Percentiles rank a stretch among this genome's conserved stretches.
These are phyloP conservation scores for Coemansia sp. DNA, from an alignment of 371 early-diverging fungal genomes.

Conservation along the genomic window DNA sequence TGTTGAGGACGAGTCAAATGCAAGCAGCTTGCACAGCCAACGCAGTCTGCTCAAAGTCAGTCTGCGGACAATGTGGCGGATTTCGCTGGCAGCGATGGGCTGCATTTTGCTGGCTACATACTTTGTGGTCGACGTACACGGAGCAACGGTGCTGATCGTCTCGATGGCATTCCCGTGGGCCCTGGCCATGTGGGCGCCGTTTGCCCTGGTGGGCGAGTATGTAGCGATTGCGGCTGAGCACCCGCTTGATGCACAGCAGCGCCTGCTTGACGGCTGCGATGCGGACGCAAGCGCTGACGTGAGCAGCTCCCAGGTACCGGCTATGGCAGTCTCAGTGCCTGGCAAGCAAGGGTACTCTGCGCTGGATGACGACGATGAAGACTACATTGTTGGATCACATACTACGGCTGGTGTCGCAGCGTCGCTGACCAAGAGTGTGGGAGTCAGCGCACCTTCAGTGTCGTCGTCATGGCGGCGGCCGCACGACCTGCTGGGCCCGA, in stretches of 20 bases:
- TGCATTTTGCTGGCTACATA: conserved; percentile 53
- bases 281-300: neutral
- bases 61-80: conserved; percentile 38
- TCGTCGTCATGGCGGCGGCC: conserved; percentile 14
- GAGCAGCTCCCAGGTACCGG: neutral
- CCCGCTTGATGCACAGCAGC: neutral
- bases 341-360: neutral
- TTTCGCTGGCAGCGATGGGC: conserved; percentile 38
- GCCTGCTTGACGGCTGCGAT: neutral
- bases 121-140: conserved; percentile 55
- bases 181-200: conserved; percentile 90
- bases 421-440: neutral
- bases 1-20: conserved; percentile 18
- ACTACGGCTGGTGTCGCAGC: conserved; percentile 1
- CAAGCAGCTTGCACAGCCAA: conserved; percentile 8
- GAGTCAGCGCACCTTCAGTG: conserved; percentile 1
- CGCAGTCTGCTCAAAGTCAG: conserved; percentile 13
- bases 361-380: conserved; percentile 17
- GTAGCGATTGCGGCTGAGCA: conserved; percentile 24
- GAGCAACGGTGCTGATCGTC: conserved; percentile 67
- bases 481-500: conserved; percentile 2
- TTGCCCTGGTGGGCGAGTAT: conserved; percentile 68
- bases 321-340: conserved; percentile 2
- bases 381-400: conserved; percentile 25
- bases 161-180: conserved; percentile 85